phyloP scores from a whole-genome alignment of 768 basidiomycete species.

The Suillus lakei region DNA sequence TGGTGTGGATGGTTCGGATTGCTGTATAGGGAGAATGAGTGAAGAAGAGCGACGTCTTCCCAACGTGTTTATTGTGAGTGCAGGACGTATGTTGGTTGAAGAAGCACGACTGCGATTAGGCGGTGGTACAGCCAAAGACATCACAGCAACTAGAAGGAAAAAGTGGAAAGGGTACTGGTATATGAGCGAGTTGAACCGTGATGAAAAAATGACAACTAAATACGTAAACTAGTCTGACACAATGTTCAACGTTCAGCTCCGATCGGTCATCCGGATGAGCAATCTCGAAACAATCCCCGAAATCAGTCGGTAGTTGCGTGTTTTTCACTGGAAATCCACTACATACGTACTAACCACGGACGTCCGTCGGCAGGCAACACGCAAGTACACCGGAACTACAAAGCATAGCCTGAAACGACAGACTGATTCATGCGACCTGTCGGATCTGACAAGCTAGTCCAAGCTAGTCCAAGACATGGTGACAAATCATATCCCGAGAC shows the following conservation, averaged over 20 bases:
- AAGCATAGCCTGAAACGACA: not conserved
- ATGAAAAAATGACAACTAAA: slow-evolving; percentile 10
- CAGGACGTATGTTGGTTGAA: slow-evolving; percentile 60
- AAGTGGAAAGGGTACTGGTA: not conserved
- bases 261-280: slow-evolving; percentile 3
- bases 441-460: too few species aligned
- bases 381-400: not conserved
- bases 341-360: not conserved
- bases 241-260: not conserved
- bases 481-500: not conserved
- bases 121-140: slow-evolving; percentile 44
- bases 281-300: slow-evolving; percentile 3
- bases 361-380: not conserved
- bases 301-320: not conserved
- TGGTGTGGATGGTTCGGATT: slow-evolving; percentile 18
- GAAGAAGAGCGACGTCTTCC: slow-evolving; percentile 60
- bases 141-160: slow-evolving; percentile 22
- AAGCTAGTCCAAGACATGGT: not conserved
- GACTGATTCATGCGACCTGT: not conserved
- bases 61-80: slow-evolving; percentile 54
- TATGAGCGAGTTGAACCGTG: not conserved
- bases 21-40: slow-evolving; percentile 41
- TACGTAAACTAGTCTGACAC: slow-evolving; percentile 3
- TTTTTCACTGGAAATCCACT: not conserved
- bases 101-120: slow-evolving; percentile 58